These are phyloP conservation scores for Sherardia arvensis DNA, from an alignment of 257 asterid species.

Conservation along the genomic window DNA sequence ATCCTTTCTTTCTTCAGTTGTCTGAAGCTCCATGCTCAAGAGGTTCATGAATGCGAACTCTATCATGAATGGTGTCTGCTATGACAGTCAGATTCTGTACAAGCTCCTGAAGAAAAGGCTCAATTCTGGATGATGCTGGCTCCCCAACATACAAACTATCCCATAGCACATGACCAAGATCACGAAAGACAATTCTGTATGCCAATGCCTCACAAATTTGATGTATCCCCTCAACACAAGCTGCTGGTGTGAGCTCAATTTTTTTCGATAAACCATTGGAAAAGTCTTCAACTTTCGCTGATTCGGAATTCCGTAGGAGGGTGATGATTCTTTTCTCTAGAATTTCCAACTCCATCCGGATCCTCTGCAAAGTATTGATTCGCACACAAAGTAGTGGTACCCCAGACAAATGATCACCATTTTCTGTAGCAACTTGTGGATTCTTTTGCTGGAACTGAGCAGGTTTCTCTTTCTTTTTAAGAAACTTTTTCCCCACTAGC, in stretches of 20 bases:
- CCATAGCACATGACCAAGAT: constrained; percentile 57
- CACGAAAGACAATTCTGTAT: constrained; percentile 72
- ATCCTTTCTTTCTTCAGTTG: not conserved
- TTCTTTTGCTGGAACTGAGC: constrained; percentile 44
- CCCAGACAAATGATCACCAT: constrained; percentile 53
- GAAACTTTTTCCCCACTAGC: constrained; percentile 55
- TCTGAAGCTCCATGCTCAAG: no score
- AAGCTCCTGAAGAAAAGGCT: constrained; percentile 73
- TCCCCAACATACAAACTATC: constrained; percentile 74
- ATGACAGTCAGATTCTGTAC: constrained; percentile 58
- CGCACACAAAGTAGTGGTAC: constrained; percentile 77
- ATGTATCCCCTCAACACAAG: constrained; percentile 86
- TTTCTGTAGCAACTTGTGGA: constrained; percentile 67
- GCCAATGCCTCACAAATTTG: constrained; percentile 69
- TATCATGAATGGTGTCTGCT: constrained; percentile 64
- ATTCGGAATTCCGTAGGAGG: constrained; percentile 83
- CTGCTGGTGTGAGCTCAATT: constrained; percentile 73
- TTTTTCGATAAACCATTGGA: constrained; percentile 60
- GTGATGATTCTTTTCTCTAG: constrained; percentile 82
- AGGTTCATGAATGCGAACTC: constrained; percentile 73
- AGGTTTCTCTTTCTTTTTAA: constrained; percentile 79
- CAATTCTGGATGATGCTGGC: constrained; percentile 69
- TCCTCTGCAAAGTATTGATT: constrained; percentile 74
- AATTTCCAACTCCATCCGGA: constrained; percentile 62
- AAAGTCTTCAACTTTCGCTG: constrained; percentile 74